Evolutionary conservation across 169 alveolate genomes (phyloP).

Genomic region (Plasmodium cynomolgi): DNA sequence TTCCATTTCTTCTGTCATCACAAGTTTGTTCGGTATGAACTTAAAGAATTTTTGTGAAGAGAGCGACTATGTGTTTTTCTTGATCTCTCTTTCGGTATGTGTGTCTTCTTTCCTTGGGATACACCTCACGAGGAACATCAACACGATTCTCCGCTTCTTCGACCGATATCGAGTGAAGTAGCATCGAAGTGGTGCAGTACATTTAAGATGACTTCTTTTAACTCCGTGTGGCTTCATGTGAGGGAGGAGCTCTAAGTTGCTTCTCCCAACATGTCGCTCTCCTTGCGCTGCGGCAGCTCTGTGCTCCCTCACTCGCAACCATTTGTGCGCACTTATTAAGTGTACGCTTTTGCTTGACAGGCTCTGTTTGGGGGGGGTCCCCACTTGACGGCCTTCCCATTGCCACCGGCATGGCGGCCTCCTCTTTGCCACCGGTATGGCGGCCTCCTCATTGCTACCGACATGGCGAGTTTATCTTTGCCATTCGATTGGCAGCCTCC

Average conservation of each 20-base stretch:
- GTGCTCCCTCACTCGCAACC: too few relatives aligned
- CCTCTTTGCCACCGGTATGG: neutral
- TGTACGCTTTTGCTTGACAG: too few relatives aligned
- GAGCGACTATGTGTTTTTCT: conserved; percentile 36
- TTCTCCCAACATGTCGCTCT: too few relatives aligned
- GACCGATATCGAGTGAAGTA: conserved; percentile 19
- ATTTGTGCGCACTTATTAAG: too few relatives aligned
- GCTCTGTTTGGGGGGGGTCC: neutral
- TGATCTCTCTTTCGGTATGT: conserved; percentile 26
- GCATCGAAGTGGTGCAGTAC: neutral
- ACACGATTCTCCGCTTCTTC: conserved; percentile 25
- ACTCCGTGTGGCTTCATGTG: too few relatives aligned
- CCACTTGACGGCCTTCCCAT: neutral
- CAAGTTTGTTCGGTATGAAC: conserved; percentile 64
- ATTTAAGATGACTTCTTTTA: too few relatives aligned
- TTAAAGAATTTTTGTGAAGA: conserved; percentile 51
- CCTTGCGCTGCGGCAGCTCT: too few relatives aligned
- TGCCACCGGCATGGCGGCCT: too few relatives aligned
- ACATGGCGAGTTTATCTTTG: too few relatives aligned
- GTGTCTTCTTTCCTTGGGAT: conserved; percentile 35
- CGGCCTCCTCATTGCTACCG: neutral
- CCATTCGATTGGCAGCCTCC: too few relatives aligned
- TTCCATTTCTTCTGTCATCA: conserved; percentile 50
- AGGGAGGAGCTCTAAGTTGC: too few relatives aligned
- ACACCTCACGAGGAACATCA: conserved; percentile 32